These are phyloP conservation scores for Simmondsia chinensis DNA, from an alignment of 148 eudicot genomes.

Conservation along the genomic window DNA sequence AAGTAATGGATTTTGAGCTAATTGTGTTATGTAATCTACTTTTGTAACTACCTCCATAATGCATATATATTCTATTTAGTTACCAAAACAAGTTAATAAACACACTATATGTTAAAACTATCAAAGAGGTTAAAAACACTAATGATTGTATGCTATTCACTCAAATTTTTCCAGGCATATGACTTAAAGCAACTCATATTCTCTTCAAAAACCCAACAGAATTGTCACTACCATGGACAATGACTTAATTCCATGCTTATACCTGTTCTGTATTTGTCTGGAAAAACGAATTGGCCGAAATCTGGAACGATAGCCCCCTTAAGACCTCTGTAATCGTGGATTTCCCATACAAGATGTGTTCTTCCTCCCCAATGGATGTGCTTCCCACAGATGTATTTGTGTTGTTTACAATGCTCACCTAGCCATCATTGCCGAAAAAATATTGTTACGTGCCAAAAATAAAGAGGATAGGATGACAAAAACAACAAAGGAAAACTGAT, in stretches of 20 bases:
- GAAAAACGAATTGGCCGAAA: constrained; percentile 98
- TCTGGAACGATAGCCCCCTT: constrained; percentile 82
- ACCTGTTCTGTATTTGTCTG: constrained; percentile 96
- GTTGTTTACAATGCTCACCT: constrained; percentile 95
- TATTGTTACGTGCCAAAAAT: background rate
- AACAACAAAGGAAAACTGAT: background rate
- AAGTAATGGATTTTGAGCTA: no score
- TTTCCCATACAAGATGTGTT: constrained; percentile 69
- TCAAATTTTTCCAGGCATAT: no score
- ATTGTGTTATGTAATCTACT: no score
- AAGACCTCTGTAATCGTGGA: constrained; percentile 69
- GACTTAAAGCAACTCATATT: no score
- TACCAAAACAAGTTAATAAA: no score
- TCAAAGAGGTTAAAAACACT: no score
- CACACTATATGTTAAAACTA: no score
- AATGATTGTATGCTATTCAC: no score
- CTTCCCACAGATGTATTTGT: constrained; percentile 87
- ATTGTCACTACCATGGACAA: no score
- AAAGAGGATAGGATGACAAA: background rate
- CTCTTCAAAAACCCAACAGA: no score
- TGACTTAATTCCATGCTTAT: constrained; percentile 1
- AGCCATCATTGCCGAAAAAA: constrained; percentile 3
- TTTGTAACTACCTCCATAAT: no score
- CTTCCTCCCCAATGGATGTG: constrained; percentile 87
- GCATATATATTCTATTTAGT: no score